Percentiles rank a stretch among this genome's conserved stretches.
phyloP scores from a whole-genome alignment of 208 protist species.

The Balamuthia mandrillaris region DNA sequence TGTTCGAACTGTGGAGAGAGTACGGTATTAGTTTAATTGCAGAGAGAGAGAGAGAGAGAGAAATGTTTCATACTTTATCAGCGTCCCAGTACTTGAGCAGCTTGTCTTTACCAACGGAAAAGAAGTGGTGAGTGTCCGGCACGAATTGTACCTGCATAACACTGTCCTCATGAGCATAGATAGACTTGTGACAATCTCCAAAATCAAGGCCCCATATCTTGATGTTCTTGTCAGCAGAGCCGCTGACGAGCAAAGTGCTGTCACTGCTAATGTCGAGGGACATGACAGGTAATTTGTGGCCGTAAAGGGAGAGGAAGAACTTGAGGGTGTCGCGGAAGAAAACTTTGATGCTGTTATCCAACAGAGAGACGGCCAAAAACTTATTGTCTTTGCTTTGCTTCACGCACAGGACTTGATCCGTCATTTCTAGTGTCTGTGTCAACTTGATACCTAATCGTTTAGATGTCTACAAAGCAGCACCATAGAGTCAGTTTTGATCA shows the following conservation, averaged over 20 bases:
- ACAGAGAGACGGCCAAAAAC: slow-evolving; percentile 86
- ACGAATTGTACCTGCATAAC: slow-evolving; percentile 91
- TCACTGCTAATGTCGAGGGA: slow-evolving; percentile 88
- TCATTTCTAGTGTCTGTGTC: slow-evolving; percentile 83
- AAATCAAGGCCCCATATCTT: slow-evolving; percentile 92
- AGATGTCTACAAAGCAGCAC: too few relatives aligned
- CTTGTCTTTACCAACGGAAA: slow-evolving; percentile 88
- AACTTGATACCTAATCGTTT: slow-evolving; percentile 51
- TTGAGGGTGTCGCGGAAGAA: slow-evolving; percentile 95
- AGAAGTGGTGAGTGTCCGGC: slow-evolving; percentile 95
- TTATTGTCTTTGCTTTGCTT: slow-evolving; percentile 43
- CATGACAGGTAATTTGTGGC: slow-evolving; percentile 95
- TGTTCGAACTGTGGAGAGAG: slow-evolving; percentile 61
- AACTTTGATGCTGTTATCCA: slow-evolving; percentile 96
- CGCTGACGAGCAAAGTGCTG: slow-evolving; percentile 82
- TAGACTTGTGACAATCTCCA: slow-evolving; percentile 91
- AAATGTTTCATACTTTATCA: slow-evolving; percentile 76
- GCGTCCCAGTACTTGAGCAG: slow-evolving; percentile 96
- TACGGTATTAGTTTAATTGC: background rate
- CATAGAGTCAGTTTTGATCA: too few relatives aligned
- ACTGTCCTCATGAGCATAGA: slow-evolving; percentile 95
- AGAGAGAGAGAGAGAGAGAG: background rate
- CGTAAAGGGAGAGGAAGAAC: slow-evolving; percentile 96
- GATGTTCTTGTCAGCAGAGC: slow-evolving; percentile 96
- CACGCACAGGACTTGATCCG: slow-evolving; percentile 87